Base-by-base conservation (phyloP, 768 basidiomycete genomes). In the Phaeotremella skinneri region DNA sequence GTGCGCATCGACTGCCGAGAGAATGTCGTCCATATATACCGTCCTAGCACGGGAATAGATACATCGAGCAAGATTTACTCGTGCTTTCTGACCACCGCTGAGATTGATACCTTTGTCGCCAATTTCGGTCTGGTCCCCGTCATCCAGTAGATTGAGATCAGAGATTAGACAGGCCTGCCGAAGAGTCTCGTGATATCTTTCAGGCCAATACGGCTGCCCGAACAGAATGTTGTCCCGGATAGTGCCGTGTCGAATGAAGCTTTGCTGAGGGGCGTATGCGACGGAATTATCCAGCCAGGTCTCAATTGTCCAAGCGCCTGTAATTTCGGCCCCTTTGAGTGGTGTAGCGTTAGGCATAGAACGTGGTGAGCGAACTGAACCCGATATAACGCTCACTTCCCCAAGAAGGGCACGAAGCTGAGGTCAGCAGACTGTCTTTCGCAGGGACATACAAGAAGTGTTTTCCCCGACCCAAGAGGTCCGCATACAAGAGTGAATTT, bases 181-280 rank as follows among this genome's bases (percentile, higher is more conserved):
- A 1, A 78, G 58, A 17, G 64, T 66, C 13, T 72, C 65, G 1
- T 57, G 20, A 54, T 78, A 78, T 14, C 77, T 37, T 6, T 56
- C 59, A 3, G 42, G 49, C 63, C 68, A 66, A 47, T 70, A 66
- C 0, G 77, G 74, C 17, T 74, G 72, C 6, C 76, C 76, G 48
- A 77, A 75, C 3, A 76, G 53, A 37, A 78, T 72, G 41, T 76
- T 74, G 41, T 93, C 90, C 31, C 88, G 82, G 30, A 76, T 63
- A 1, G 67, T 66, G 1, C 71, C 73, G 49, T 74, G 73, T 25
- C 67, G 58, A 49, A 76, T 70, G 58, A 67, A 75, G 21, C 63
- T 63, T 29, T 68, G 70, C 52, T 76, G 75, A 7, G 75, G 68
- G 1, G 70, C 68, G 45, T 70, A 74, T 2, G 70, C 64, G 16